Evolutionary conservation across 805 yeast genomes (phyloP).

Genomic region (Saccharomycopsis fibuligera): DNA sequence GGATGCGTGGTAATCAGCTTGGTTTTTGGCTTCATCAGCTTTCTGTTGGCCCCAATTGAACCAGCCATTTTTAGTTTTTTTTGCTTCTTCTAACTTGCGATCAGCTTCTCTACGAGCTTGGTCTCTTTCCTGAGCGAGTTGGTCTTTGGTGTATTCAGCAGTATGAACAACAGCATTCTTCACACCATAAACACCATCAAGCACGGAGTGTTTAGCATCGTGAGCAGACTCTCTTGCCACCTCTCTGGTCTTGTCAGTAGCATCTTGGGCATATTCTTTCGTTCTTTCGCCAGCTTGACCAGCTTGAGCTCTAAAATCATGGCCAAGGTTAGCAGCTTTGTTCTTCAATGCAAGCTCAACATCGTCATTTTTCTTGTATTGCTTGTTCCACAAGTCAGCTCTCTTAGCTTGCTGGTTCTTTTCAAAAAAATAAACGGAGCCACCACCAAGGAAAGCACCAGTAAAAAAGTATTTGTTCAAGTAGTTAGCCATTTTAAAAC

Average conservation of each 20-base stretch:
- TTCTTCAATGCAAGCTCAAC: conserved; percentile 7
- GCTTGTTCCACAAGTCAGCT: conserved; percentile 7
- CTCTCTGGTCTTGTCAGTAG: background rate
- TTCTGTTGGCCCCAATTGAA: conserved; percentile 26
- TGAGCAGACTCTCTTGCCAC: conserved; percentile 3
- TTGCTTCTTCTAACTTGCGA: conserved; percentile 21
- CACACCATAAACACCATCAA: conserved; percentile 20
- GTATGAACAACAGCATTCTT: conserved; percentile 22
- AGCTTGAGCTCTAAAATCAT: conserved; percentile 50
- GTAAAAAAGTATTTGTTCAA: conserved; percentile 18
- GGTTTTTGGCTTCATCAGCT: conserved; percentile 6
- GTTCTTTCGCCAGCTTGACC: conserved; percentile 94
- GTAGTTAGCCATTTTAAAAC: conserved; percentile 12
- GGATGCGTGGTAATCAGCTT: conserved; percentile 13
- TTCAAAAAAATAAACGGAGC: conserved; percentile 12
- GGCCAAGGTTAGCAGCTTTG: background rate
- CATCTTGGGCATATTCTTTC: conserved; percentile 35
- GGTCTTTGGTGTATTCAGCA: conserved; percentile 18
- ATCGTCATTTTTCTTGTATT: conserved; percentile 2
- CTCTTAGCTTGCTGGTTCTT: conserved; percentile 6
- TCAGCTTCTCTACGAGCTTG: conserved; percentile 22
- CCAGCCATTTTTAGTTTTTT: conserved; percentile 28
- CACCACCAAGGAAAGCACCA: conserved; percentile 19
- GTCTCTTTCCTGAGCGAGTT: conserved; percentile 2
- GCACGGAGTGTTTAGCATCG: conserved; percentile 24